Base-by-base conservation (phyloP, 2,329 filamentous ascomycete genomes). In the Dactylellina haptotyla region DNA sequence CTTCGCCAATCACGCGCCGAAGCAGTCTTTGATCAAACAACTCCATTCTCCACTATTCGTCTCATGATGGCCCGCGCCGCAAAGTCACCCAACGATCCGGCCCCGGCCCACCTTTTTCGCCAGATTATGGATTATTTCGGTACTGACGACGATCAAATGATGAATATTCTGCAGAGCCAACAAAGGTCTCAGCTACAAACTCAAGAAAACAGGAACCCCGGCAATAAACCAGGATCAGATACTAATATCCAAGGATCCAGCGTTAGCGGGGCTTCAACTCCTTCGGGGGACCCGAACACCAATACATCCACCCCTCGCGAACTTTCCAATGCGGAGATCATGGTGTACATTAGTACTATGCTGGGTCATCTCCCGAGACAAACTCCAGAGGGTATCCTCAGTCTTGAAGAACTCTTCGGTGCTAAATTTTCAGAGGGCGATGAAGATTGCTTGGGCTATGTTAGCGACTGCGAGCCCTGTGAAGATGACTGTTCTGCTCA, bases 61-160 rank as follows among this genome's bases (percentile, higher is more conserved):
- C 69, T 73, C 39, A 73, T 73, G 53, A 65, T 73, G 46, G 32
- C 61, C 26, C 53, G 69, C 3, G 69, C 69, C 23, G 48, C 61
- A 2, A 54, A 65, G n/a, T 53, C 45, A 14, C 69, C 69, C 10
- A 54, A 61, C 10, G 69, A 62, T 4, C 61, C 61, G 2, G 61
- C 54, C 30, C 53, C 69, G 4, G 25, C 59, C 6, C 61, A 73
- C 34, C 61, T 73, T 26, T 73, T 61, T 32, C 34, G 28, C 8
- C 59, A 73, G 25, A 34, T 73, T 5, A 65, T 73, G 61, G 69
- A 73, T 9, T 73, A 73, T 30, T 73, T 73, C 56, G 59, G 59
- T 1, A 41, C 67, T 23, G 67, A 66, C n/a, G 67, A 66, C 14
- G 67, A 73, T 5, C 45, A 56, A 18, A 62, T 73, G 28, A 43